These are phyloP conservation scores for Tuber microsphaerosporum DNA, from an alignment of 495 filamentous ascomycete genomes.

Conservation along the genomic window DNA sequence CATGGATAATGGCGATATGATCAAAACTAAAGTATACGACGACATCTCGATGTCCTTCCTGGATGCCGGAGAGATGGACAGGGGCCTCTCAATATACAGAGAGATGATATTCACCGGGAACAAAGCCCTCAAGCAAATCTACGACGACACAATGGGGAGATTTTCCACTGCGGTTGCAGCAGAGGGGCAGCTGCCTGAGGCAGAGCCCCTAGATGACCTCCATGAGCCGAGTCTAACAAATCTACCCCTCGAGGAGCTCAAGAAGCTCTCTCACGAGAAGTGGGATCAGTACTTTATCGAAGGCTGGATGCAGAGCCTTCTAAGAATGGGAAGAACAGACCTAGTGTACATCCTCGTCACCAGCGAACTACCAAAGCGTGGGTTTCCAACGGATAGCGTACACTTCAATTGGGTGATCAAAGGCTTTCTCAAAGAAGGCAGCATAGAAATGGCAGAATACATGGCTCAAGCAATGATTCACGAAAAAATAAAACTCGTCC, in stretches of 20 bases:
- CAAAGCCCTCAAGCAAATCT: conserved; percentile 12
- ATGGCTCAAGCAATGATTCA: conserved; percentile 52
- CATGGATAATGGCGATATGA: not conserved
- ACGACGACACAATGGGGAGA: conserved; percentile 16
- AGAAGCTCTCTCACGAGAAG: conserved; percentile 50
- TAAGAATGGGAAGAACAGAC: conserved; percentile 55
- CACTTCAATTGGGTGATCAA: conserved; percentile 57
- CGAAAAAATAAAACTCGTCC: conserved; percentile 47
- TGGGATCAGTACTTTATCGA: conserved; percentile 58
- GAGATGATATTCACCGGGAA: conserved; percentile 26
- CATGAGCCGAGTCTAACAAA: conserved; percentile 20
- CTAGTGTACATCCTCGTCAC: conserved; percentile 50
- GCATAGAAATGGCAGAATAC: conserved; percentile 50
- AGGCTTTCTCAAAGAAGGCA: conserved; percentile 49
- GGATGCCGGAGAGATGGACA: conserved; percentile 15
- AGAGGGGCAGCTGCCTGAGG: not conserved
- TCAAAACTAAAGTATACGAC: conserved; percentile 30
- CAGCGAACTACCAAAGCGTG: conserved; percentile 54
- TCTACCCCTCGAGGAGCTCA: conserved; percentile 51
- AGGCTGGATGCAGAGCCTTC: conserved; percentile 58
- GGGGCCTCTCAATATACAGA: conserved; percentile 30
- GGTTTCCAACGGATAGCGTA: conserved; percentile 52
- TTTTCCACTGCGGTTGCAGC: not conserved
- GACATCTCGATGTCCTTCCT: conserved; percentile 40
- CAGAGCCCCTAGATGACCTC: not conserved